These are phyloP conservation scores for Starmerella vaccinii DNA, from an alignment of 805 yeast genomes.

Conservation along the genomic window DNA sequence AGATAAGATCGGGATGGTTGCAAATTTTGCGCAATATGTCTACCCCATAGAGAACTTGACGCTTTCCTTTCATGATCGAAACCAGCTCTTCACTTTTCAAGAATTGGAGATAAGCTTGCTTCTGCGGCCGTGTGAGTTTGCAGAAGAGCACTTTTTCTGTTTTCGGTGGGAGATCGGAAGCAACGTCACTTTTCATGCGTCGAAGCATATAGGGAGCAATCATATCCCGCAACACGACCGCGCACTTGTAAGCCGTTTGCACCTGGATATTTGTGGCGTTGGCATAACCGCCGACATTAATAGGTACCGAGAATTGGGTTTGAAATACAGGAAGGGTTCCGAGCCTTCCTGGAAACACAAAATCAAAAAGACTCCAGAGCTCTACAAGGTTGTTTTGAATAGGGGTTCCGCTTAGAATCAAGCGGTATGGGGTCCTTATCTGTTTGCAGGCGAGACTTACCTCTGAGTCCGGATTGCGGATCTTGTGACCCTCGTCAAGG, in stretches of 20 bases:
- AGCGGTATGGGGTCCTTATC: slow-evolving; percentile 69
- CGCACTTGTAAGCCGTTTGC: slow-evolving; percentile 92
- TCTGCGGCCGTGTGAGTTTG: slow-evolving; percentile 66
- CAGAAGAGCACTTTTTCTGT: slow-evolving; percentile 92
- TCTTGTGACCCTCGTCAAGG: slow-evolving; percentile 93
- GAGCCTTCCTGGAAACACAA: slow-evolving; percentile 84
- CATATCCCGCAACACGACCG: slow-evolving; percentile 75
- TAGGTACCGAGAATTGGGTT: slow-evolving; percentile 83
- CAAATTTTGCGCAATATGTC: slow-evolving; percentile 86
- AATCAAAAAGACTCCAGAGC: slow-evolving; percentile 90
- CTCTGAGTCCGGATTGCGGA: slow-evolving; percentile 85
- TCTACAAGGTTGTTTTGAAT: slow-evolving; percentile 88
- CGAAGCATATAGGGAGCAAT: slow-evolving; percentile 83
- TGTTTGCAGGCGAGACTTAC: slow-evolving; percentile 79
- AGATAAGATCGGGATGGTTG: slow-evolving; percentile 84
- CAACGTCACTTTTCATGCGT: slow-evolving; percentile 86
- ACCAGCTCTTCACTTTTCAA: slow-evolving; percentile 64
- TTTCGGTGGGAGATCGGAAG: slow-evolving; percentile 85
- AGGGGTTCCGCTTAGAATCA: slow-evolving; percentile 91
- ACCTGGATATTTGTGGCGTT: slow-evolving; percentile 94
- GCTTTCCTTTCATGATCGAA: slow-evolving; percentile 60
- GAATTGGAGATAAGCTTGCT: slow-evolving; percentile 61
- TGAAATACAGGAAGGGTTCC: slow-evolving; percentile 95
- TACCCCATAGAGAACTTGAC: slow-evolving; percentile 80
- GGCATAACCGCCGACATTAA: slow-evolving; percentile 95